These are phyloP conservation scores for Coniferiporia weirii DNA, from an alignment of 1,284 basidiomycete species.

Conservation along the genomic window DNA sequence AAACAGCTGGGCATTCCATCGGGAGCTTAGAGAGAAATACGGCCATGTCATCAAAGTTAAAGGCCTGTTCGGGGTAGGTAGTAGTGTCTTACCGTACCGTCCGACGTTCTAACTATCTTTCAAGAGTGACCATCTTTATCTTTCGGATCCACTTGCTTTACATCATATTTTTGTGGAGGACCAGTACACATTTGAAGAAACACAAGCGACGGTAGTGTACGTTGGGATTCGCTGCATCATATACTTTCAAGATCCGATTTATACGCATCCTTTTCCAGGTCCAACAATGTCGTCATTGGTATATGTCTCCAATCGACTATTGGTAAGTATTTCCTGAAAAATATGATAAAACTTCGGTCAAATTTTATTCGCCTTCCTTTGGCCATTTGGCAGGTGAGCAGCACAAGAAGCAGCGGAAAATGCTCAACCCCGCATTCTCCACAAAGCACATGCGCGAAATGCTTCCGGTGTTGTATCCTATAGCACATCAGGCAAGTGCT, in stretches of 20 bases:
- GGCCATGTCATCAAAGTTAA: constrained; percentile 44
- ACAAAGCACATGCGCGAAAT: constrained; percentile 25
- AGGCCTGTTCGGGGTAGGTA: constrained; percentile 49
- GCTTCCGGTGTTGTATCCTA: constrained; percentile 25
- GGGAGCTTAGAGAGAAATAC: constrained; percentile 36
- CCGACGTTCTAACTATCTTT: not conserved
- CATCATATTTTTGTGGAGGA: constrained; percentile 27
- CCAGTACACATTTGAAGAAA: constrained; percentile 24
- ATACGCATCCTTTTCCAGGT: not conserved
- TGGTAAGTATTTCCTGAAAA: not conserved
- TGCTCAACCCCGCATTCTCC: constrained; percentile 29
- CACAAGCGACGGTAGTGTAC: constrained; percentile 18
- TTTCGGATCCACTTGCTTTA: constrained; percentile 24
- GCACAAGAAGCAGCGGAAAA: constrained; percentile 24
- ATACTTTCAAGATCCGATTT: too few species aligned
- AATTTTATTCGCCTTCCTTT: constrained; percentile 6
- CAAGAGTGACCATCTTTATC: constrained; percentile 22
- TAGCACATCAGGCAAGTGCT: constrained; percentile 26
- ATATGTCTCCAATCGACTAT: constrained; percentile 8
- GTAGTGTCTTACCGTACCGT: not conserved
- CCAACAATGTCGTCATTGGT: constrained; percentile 3
- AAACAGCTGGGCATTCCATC: constrained; percentile 44
- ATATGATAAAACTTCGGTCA: not conserved
- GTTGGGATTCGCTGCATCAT: too few species aligned
- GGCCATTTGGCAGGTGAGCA: constrained; percentile 20